Percentiles rank a stretch among this genome's conserved stretches.
Conservation (phyloP, 768 basidiomycete species). For the Gelatoporia subvermispora region DNA sequence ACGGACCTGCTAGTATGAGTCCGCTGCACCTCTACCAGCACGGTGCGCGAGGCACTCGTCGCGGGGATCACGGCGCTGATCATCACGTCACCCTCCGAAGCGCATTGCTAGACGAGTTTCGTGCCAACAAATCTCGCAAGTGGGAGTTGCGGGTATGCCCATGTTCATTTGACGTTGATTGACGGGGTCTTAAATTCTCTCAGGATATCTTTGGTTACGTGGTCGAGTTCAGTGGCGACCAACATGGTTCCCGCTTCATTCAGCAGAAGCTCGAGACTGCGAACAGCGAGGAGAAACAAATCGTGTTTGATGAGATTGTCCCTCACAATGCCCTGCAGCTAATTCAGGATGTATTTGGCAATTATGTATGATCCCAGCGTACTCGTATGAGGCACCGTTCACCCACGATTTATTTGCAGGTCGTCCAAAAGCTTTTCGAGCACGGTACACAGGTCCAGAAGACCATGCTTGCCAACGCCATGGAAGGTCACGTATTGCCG, state of each 20-base stretch:
- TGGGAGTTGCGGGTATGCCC: conserved; percentile 74
- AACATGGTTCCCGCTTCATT: conserved; percentile 97
- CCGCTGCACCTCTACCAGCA: conserved; percentile 22
- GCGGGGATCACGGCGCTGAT: conserved; percentile 32
- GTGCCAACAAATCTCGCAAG: conserved; percentile 67
- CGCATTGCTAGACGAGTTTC: conserved; percentile 78
- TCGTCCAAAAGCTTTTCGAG: conserved; percentile 92
- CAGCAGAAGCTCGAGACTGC: conserved; percentile 81
- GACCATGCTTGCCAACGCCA: conserved; percentile 56
- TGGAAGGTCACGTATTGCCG: conserved; percentile 73
- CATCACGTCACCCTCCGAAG: conserved; percentile 46
- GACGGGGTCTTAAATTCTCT: background rate
- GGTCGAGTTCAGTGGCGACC: conserved; percentile 90
- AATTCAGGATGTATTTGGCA: conserved; percentile 92
- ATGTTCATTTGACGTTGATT: background rate
- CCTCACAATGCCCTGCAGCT: conserved; percentile 70
- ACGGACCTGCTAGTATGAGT: conserved; percentile 33
- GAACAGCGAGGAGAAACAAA: conserved; percentile 71
- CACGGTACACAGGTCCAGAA: conserved; percentile 76
- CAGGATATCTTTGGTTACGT: conserved; percentile 85
- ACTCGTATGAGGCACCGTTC: background rate
- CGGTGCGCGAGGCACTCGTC: conserved; percentile 39
- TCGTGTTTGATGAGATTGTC: conserved; percentile 83
- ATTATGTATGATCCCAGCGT: conserved; percentile 68
- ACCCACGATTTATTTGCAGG: conserved; percentile 39